These are phyloP conservation scores for Suillus brevipes DNA, from an alignment of 768 basidiomycete species.

Conservation along the genomic window DNA sequence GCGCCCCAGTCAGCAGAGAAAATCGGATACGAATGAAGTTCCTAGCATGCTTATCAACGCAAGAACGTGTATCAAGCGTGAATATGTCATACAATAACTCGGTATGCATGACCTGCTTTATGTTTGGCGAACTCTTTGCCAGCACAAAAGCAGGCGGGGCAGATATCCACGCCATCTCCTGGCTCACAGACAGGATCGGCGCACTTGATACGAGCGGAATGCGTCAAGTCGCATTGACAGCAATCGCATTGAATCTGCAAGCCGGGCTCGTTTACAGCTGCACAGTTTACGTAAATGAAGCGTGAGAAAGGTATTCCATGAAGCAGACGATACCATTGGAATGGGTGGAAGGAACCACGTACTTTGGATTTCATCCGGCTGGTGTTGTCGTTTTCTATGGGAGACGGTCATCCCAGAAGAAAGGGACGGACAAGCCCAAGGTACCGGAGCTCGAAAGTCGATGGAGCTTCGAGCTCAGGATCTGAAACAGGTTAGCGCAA, in stretches of 20 bases:
- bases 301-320: slow-evolving; percentile 28
- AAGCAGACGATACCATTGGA: neutral
- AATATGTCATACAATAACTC: slow-evolving; percentile 70
- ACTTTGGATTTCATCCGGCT: slow-evolving; percentile 68
- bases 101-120: slow-evolving; percentile 84
- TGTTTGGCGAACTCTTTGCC: slow-evolving; percentile 89
- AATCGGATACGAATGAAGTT: slow-evolving; percentile 95
- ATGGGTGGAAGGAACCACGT: slow-evolving; percentile 24
- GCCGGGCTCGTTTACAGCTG: slow-evolving; percentile 80
- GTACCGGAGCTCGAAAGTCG: neutral
- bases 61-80: slow-evolving; percentile 1
- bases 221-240: slow-evolving; percentile 87
- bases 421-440: neutral
- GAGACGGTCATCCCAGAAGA: slow-evolving; percentile 56
- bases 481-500: neutral
- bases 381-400: slow-evolving; percentile 62
- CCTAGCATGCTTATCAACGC: slow-evolving; percentile 46
- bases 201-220: slow-evolving; percentile 96
- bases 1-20: slow-evolving; percentile 96
- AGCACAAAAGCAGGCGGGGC: slow-evolving; percentile 87
- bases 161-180: slow-evolving; percentile 86
- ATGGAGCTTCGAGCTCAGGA: neutral
- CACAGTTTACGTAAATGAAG: slow-evolving; percentile 29
- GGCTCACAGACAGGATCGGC: slow-evolving; percentile 77
- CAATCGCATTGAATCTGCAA: slow-evolving; percentile 82